Evolutionary conservation across 75 land plant species (phyloP).

Genomic region (Picea sitchensis): DNA sequence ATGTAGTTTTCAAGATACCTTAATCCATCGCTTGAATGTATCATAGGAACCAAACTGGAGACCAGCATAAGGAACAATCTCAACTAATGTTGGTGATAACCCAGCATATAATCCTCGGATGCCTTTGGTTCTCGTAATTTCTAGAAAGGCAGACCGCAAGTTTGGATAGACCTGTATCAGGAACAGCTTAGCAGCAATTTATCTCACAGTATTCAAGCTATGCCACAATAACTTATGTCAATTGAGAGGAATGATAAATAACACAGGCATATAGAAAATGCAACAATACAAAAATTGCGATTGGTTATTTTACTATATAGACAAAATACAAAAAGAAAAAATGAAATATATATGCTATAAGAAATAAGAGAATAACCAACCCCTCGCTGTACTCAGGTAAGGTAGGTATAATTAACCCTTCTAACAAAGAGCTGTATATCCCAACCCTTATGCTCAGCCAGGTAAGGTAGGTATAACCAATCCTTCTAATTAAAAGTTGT

Average conservation of each 20-base stretch:
- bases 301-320: not conserved
- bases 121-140: constrained; percentile 58
- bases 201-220: not conserved
- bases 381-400: too few relatives aligned
- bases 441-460: not conserved
- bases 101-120: constrained; percentile 86
- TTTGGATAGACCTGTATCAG: constrained; percentile 73
- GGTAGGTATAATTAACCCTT: too few relatives aligned
- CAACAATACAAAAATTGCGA: not conserved
- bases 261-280: not conserved
- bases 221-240: not conserved
- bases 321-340: too few relatives aligned
- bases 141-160: constrained; percentile 78
- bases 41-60: constrained; percentile 97
- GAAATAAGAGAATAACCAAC: too few relatives aligned
- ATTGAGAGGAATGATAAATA: not conserved
- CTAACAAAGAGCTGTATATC: too few relatives aligned
- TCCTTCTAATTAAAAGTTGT: not conserved
- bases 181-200: constrained; percentile 1
- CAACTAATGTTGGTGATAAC: constrained; percentile 83
- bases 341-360: too few relatives aligned
- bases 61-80: constrained; percentile 96
- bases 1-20: constrained; percentile 31
- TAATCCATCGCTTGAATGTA: constrained; percentile 82
- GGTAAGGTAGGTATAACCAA: not conserved